These are phyloP conservation scores for Periconia sp. DNA, from an alignment of 2,329 filamentous ascomycete species.

Conservation along the genomic window DNA sequence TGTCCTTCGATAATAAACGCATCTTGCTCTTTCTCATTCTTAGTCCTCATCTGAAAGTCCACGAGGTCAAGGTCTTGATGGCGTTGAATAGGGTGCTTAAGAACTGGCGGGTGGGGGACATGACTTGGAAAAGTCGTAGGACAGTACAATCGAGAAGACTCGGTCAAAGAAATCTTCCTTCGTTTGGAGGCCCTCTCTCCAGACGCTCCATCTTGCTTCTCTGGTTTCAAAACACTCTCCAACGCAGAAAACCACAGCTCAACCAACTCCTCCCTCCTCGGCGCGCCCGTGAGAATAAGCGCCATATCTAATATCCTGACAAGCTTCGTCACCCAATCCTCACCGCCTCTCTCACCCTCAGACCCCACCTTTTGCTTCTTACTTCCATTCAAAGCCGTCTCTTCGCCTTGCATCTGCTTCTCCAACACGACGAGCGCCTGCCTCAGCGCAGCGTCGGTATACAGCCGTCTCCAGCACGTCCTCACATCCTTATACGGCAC, in stretches of 20 bases:
- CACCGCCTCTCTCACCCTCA: constrained; percentile 22
- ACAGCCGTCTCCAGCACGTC: constrained; percentile 71
- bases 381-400: constrained; percentile 18
- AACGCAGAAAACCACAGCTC: constrained; percentile 61
- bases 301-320: constrained; percentile 76
- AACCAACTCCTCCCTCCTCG: constrained; percentile 39
- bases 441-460: constrained; percentile 72
- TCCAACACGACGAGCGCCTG: constrained; percentile 55
- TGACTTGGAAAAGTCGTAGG: constrained; percentile 23
- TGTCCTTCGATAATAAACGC: constrained; percentile 73
- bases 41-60: constrained; percentile 37
- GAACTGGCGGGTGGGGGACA: constrained; percentile 11
- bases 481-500: constrained; percentile 72
- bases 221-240: constrained; percentile 16
- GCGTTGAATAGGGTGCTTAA: constrained; percentile 30
- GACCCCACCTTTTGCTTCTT: constrained; percentile 6
- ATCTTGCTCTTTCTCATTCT: constrained; percentile 37
- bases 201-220: constrained; percentile 14
- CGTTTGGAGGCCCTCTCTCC: no score
- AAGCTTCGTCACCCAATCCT: constrained; percentile 61
- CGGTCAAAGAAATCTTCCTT: constrained; percentile 17
- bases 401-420: neutral
- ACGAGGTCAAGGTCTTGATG: constrained; percentile 22
- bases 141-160: neutral
- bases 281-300: constrained; percentile 69